Conservation (phyloP, 2,329 filamentous ascomycete genomes). For the Emmonsia crescens region DNA sequence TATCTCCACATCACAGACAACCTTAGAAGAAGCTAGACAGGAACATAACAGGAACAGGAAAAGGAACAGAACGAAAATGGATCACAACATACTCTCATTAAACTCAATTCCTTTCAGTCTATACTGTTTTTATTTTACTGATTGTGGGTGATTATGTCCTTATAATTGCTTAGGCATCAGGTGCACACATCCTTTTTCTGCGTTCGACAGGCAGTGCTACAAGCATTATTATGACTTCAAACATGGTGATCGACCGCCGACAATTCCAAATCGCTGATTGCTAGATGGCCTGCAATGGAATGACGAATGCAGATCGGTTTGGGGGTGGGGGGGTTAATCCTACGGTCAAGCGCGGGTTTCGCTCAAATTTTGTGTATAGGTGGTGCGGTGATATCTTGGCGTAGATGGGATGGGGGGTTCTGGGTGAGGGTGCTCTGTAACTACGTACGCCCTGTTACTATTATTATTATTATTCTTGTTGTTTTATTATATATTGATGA, state of each 20-base stretch:
- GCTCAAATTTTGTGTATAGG: neutral
- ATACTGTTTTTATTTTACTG: neutral
- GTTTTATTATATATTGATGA: neutral
- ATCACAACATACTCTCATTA: neutral
- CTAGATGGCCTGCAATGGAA: neutral
- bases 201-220: neutral
- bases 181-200: too few relatives aligned
- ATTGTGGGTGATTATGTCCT: neutral
- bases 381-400: neutral
- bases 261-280: neutral
- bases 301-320: neutral
- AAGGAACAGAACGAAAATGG: neutral
- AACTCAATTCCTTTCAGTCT: neutral
- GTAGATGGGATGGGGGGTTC: neutral
- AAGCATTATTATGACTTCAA: neutral
- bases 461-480: neutral
- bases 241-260: neutral
- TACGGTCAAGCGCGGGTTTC: neutral
- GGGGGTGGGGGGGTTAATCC: neutral
- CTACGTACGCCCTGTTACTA: neutral
- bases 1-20: constrained; percentile 37
- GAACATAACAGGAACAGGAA: neutral
- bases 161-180: neutral
- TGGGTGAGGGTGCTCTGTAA: too few relatives aligned
- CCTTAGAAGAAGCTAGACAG: neutral